phyloP scores from a whole-genome alignment of 2,329 filamentous ascomycete species.

The Rachicladosporium sp. region DNA sequence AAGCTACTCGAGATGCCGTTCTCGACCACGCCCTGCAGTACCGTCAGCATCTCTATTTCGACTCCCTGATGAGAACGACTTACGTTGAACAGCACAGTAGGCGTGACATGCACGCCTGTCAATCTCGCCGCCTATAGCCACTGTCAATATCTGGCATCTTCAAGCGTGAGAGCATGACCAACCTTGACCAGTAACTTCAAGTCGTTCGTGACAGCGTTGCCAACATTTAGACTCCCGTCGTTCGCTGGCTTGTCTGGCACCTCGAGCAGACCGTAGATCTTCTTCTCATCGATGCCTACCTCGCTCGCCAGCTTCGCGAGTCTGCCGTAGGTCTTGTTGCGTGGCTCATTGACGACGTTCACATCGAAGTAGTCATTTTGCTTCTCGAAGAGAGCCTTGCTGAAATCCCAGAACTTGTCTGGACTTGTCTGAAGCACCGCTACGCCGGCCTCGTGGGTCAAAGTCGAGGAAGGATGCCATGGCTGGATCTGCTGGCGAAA shows the following conservation, averaged over 20 bases:
- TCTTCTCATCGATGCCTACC: constrained; percentile 59
- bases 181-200: constrained; percentile 72
- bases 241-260: constrained; percentile 55
- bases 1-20: constrained; percentile 68
- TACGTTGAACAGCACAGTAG: constrained; percentile 33
- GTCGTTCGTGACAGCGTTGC: constrained; percentile 75
- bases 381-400: constrained; percentile 51
- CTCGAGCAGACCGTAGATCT: constrained; percentile 55
- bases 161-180: too few species aligned
- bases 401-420: constrained; percentile 69
- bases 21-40: constrained; percentile 51
- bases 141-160: too few species aligned
- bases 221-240: constrained; percentile 60
- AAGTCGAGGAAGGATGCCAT: constrained; percentile 57
- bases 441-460: constrained; percentile 67
- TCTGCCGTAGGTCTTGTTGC: constrained; percentile 72
- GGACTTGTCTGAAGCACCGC: constrained; percentile 64
- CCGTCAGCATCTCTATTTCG: constrained; percentile 7
- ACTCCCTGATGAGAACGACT: constrained; percentile 3
- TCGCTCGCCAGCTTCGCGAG: constrained; percentile 59
- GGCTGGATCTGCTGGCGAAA: constrained; percentile 89
- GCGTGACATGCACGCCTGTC: constrained; percentile 47
- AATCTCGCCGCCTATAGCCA: constrained; percentile 40
- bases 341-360: constrained; percentile 66
- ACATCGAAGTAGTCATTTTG: constrained; percentile 78